Evolutionary conservation across 345 rosid species (phyloP), one percentile per base, ranked within the genome.

Genomic region (Gossypium herbaceum): DNA sequence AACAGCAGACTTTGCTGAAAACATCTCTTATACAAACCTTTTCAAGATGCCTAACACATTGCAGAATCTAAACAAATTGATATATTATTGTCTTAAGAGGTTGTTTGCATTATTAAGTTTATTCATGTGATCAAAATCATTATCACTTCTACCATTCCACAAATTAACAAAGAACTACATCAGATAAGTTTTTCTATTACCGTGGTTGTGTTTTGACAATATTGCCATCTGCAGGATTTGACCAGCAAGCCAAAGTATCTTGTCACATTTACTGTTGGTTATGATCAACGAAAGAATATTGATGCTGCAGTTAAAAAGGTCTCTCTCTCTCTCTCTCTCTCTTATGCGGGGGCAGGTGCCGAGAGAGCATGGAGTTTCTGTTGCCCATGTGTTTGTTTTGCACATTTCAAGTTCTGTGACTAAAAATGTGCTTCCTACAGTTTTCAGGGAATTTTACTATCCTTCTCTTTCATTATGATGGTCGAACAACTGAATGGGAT

Each of bases 301-400:
- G 89, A 96, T 86, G 90, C 92, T 59, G 88, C 93, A 56, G 85
- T 96, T 75, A 91, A 86, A 81, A 96, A 96, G 99, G 99, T 95
- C 13, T 51, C 43, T 41, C 24, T 20, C 15, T 58, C 29, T 59
- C 29, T 29, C 22, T 20, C 22, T 20, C 22, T 20, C 22, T 20
- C 22, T 20, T 1, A 34, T 34, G 39, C 7, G 41, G 41, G 41
- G 52, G 45, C 12, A 58, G 67, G 68, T 44, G n/a, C 67, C 45
- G 45, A 22, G 20, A 12, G 25, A 16, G 57, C 47, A 15, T 15
- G 64, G 60, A 55, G 2, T 66, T 24, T 65, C 11, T 22, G 4
- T 16, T 68, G 27, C 67, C 12, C 62, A 47, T 27, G 10, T 65
- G 34, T 61, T 73, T 41, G 15, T 29, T 52, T 39, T 45, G 9